Evolutionary conservation across 2,329 filamentous ascomycete genomes (phyloP).

Genomic region (Penicillium sclerotiorum): DNA sequence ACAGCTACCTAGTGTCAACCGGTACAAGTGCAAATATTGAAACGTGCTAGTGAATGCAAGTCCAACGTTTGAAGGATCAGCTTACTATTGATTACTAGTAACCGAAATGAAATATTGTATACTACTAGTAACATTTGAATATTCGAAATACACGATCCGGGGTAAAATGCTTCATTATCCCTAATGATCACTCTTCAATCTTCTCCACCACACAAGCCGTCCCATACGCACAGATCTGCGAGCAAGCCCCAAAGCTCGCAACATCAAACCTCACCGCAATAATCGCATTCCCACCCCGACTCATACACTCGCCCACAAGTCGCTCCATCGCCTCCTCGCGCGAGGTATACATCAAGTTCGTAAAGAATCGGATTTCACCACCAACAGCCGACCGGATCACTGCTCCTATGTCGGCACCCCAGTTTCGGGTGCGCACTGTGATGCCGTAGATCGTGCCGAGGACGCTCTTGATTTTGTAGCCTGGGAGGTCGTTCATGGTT

Average conservation of each 20-base stretch:
- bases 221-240: slow-evolving; percentile 63
- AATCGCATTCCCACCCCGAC: slow-evolving; percentile 62
- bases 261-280: slow-evolving; percentile 63
- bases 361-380: slow-evolving; percentile 63
- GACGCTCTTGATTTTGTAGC: slow-evolving; percentile 60
- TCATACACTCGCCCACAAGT: slow-evolving; percentile 59
- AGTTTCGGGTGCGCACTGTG: slow-evolving; percentile 61
- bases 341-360: slow-evolving; percentile 60
- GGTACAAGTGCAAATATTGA: no score
- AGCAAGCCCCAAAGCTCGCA: slow-evolving; percentile 57
- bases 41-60: no score
- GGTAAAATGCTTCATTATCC: no score
- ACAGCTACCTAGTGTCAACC: no score
- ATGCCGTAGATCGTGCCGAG: slow-evolving; percentile 63
- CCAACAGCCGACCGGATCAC: slow-evolving; percentile 60
- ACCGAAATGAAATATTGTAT: no score
- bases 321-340: slow-evolving; percentile 62
- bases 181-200: slow-evolving; percentile 43
- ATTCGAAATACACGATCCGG: no score
- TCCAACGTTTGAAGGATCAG: no score
- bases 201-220: slow-evolving; percentile 62
- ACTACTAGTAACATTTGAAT: no score
- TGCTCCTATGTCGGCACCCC: slow-evolving; percentile 59
- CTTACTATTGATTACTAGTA: no score
- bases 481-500: slow-evolving; percentile 66